Conservation (phyloP, 108 stramenopile genomes). For the Cyclotella atomus region DNA sequence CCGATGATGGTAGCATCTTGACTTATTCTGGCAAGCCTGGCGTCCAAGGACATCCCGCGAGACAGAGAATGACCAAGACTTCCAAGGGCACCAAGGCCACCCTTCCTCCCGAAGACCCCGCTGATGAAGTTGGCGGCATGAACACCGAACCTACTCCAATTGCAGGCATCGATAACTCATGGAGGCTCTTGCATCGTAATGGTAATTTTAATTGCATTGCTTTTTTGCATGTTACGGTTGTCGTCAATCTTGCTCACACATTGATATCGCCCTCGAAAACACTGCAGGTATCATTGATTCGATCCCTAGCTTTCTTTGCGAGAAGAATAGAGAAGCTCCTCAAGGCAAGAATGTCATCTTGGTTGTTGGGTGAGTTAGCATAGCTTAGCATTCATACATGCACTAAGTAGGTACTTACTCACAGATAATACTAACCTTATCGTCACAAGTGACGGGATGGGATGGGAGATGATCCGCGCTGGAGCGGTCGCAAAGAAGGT, state of each 20-base stretch:
- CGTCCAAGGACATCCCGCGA: neutral
- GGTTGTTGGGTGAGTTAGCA: constrained; percentile 36
- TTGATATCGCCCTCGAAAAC: neutral
- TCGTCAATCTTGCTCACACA: neutral
- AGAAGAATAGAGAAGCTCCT: constrained; percentile 49
- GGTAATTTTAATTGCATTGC: constrained; percentile 12
- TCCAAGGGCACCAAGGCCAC: neutral
- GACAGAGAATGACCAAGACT: neutral
- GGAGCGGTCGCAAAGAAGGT: constrained; percentile 61
- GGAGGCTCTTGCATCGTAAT: constrained; percentile 53
- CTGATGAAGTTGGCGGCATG: neutral
- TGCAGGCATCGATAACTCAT: constrained; percentile 44
- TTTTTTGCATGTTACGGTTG: neutral
- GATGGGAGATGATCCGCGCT: constrained; percentile 69
- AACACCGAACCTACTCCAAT: neutral
- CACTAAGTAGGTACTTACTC: neutral
- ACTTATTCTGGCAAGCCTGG: neutral
- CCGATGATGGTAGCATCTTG: neutral
- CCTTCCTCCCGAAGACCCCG: neutral
- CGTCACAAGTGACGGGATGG: constrained; percentile 64
- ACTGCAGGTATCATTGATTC: neutral
- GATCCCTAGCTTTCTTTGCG: neutral
- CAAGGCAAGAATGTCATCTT: constrained; percentile 61
- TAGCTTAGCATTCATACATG: neutral
- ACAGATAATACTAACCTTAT: neutral